Percentiles rank a stretch among this genome's conserved stretches.
Conservation (phyloP, 2,329 filamentous ascomycete species). For the Torrubiella hemipterigena region DNA sequence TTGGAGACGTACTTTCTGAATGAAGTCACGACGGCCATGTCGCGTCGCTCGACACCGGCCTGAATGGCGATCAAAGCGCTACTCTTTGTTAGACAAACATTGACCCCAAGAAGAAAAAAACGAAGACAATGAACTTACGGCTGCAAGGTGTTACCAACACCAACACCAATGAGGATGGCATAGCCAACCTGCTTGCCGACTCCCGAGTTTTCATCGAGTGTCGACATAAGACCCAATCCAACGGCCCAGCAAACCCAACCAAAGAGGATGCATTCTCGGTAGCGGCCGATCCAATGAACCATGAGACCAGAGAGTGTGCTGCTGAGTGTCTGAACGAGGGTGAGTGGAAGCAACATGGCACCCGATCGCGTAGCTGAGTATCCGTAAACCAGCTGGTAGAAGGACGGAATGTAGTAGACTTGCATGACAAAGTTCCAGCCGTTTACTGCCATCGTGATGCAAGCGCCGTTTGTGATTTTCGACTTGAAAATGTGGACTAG, state of each 20-base stretch:
- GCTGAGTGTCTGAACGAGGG: slow-evolving; percentile 30
- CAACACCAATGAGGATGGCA: slow-evolving; percentile 36
- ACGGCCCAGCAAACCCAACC: slow-evolving; percentile 40
- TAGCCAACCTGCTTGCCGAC: slow-evolving; percentile 43
- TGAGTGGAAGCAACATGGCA: slow-evolving; percentile 28
- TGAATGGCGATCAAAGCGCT: slow-evolving; percentile 41
- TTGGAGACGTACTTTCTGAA: slow-evolving; percentile 24
- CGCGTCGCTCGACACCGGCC: slow-evolving; percentile 36
- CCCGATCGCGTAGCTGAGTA: slow-evolving; percentile 29
- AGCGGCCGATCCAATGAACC: slow-evolving; percentile 39
- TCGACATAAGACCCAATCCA: slow-evolving; percentile 40
- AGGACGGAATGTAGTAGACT: slow-evolving; percentile 33
- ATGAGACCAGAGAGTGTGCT: slow-evolving; percentile 39
- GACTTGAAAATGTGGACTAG: slow-evolving; percentile 40
- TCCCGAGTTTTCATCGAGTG: slow-evolving; percentile 31
- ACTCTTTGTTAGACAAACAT: slow-evolving; percentile 3
- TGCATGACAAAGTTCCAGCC: slow-evolving; percentile 49
- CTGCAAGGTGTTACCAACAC: slow-evolving; percentile 39
- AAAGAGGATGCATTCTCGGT: slow-evolving; percentile 40
- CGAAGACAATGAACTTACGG: slow-evolving; percentile 19
- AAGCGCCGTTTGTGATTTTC: slow-evolving; percentile 40
- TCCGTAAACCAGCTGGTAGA: slow-evolving; percentile 32
- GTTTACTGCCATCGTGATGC: slow-evolving; percentile 44
- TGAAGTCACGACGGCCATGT: slow-evolving; percentile 31
- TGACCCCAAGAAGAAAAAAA: neutral